phyloP scores from a whole-genome alignment of 169 alveolate species.

The Besnoitia besnoiti region DNA sequence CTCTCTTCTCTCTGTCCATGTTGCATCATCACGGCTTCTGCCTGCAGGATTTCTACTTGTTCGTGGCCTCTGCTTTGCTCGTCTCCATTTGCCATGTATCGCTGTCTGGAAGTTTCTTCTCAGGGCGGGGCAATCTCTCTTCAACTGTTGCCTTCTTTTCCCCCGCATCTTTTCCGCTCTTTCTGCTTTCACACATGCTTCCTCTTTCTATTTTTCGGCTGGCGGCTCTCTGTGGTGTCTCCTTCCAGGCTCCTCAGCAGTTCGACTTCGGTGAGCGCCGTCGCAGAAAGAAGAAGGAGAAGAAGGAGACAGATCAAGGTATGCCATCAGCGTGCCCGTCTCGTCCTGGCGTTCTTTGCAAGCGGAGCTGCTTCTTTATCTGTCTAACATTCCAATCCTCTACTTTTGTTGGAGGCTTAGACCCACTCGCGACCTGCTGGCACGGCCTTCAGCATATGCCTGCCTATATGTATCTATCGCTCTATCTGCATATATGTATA shows the following conservation, averaged over 20 bases:
- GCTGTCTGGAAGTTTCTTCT: neutral
- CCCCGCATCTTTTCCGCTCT: neutral
- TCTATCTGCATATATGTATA: neutral
- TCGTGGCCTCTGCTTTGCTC: neutral
- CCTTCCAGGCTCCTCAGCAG: constrained; percentile 35
- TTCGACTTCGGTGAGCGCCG: constrained; percentile 63
- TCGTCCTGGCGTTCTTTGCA: neutral
- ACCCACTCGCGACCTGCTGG: neutral
- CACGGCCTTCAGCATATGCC: neutral
- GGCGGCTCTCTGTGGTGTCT: neutral
- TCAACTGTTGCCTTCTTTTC: neutral
- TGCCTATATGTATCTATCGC: neutral
- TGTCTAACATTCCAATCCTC: neutral
- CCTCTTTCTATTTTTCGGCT: neutral
- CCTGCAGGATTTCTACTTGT: neutral
- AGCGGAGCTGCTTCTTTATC: neutral
- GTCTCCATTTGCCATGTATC: neutral
- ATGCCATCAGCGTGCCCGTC: neutral
- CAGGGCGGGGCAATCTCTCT: too few relatives aligned
- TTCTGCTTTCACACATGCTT: neutral
- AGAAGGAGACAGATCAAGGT: constrained; percentile 48
- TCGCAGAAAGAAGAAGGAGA: constrained; percentile 53
- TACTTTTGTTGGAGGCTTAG: neutral
- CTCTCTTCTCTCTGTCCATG: neutral
- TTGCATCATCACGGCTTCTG: neutral